phyloP scores from a whole-genome alignment of 352 stramenopile species.

The Phytophthora gonapodyides region DNA sequence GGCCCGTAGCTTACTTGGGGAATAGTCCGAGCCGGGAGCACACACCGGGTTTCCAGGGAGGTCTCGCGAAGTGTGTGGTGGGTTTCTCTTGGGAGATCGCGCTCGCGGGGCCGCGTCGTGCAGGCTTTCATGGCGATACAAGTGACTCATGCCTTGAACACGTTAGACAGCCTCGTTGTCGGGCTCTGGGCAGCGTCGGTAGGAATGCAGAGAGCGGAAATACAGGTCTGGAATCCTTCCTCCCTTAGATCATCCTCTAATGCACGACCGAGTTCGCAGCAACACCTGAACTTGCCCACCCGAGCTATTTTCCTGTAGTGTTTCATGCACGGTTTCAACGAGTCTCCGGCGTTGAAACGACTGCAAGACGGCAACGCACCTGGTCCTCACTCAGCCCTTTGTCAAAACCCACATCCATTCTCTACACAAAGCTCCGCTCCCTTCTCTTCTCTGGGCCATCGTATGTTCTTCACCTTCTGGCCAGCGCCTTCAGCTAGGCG shows the following conservation, averaged over 20 bases:
- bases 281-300: neutral
- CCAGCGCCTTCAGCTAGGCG: conserved; percentile 22
- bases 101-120: conserved; percentile 8
- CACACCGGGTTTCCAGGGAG: conserved; percentile 28
- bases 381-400: conserved; percentile 1
- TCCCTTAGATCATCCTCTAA: conserved; percentile 21
- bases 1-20: conserved; percentile 18
- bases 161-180: neutral
- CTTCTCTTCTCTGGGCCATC: conserved; percentile 20
- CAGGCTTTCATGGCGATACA: conserved; percentile 21
- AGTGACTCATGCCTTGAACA: conserved; percentile 22
- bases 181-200: too few relatives aligned
- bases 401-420: conserved; percentile 44
- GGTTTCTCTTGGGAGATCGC: conserved; percentile 24
- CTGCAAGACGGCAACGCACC: conserved; percentile 4
- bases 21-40: conserved; percentile 2
- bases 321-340: conserved; percentile 25
- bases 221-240: conserved; percentile 20
- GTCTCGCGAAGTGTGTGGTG: conserved; percentile 47
- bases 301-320: conserved; percentile 20
- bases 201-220: conserved; percentile 19
- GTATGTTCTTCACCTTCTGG: conserved; percentile 14
- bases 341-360: conserved; percentile 19
- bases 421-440: conserved; percentile 35
- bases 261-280: conserved; percentile 4